phyloP scores from a whole-genome alignment of 805 yeast species.

The Hanseniaspora taiwanica region DNA sequence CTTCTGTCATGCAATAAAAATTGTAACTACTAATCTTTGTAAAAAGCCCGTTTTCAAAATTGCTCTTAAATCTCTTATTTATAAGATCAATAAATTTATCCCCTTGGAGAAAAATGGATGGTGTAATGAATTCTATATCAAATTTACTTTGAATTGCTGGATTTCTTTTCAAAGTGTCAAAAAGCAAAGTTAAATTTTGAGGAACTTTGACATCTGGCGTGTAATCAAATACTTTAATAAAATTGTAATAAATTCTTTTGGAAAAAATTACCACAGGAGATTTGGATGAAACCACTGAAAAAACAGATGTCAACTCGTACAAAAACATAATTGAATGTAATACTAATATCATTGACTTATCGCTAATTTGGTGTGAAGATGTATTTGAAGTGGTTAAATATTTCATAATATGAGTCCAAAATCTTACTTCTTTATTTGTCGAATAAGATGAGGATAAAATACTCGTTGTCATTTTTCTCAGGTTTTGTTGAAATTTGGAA shows the following conservation, averaged over 20 bases:
- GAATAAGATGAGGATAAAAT: slow-evolving; percentile 1
- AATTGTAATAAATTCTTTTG: slow-evolving; percentile 1
- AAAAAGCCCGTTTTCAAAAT: slow-evolving; percentile 5
- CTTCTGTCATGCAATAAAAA: slow-evolving; percentile 25
- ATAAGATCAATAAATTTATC: slow-evolving; percentile 18
- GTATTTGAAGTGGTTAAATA: background rate
- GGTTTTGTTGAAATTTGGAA: background rate
- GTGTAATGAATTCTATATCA: slow-evolving; percentile 20
- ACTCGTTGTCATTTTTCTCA: slow-evolving; percentile 3
- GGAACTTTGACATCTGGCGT: slow-evolving; percentile 3
- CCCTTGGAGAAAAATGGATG: slow-evolving; percentile 22
- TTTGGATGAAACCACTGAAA: background rate
- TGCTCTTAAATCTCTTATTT: slow-evolving; percentile 4
- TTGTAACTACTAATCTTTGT: slow-evolving; percentile 11
- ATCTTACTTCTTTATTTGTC: slow-evolving; percentile 3
- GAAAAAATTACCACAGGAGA: slow-evolving; percentile 4
- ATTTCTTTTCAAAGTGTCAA: slow-evolving; percentile 10
- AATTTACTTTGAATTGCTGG: slow-evolving; percentile 11
- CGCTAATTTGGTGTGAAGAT: slow-evolving; percentile 3
- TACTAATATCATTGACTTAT: slow-evolving; percentile 3
- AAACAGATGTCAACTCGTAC: background rate
- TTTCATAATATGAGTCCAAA: slow-evolving; percentile 4
- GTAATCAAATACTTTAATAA: slow-evolving; percentile 1
- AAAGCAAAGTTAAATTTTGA: slow-evolving; percentile 6
- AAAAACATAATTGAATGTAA: background rate